These are phyloP conservation scores for Heritiera littoralis DNA, from an alignment of 345 rosid species.

Conservation along the genomic window DNA sequence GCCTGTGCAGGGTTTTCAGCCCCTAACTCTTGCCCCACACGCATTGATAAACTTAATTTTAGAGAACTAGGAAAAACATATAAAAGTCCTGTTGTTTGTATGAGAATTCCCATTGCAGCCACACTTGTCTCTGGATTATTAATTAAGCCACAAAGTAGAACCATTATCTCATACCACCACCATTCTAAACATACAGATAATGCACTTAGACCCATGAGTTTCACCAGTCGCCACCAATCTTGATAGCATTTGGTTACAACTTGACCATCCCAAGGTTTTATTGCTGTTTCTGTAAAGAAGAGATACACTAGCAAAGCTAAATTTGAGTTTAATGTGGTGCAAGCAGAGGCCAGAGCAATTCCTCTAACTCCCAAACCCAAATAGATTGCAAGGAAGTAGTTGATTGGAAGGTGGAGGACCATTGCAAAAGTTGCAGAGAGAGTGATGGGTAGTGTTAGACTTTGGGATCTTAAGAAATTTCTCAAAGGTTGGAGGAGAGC, in stretches of 20 bases:
- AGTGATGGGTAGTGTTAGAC: conserved; percentile 34
- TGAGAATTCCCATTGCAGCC: too few relatives aligned
- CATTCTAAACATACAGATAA: too few relatives aligned
- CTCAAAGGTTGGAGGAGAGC: conserved; percentile 37
- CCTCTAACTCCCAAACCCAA: conserved; percentile 31
- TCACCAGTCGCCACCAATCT: too few relatives aligned
- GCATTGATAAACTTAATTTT: too few relatives aligned
- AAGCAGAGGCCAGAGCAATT: conserved; percentile 35
- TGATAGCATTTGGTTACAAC: too few relatives aligned
- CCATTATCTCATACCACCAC: too few relatives aligned
- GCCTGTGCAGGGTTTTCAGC: conserved; percentile 14
- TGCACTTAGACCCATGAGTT: too few relatives aligned
- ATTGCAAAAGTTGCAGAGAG: conserved; percentile 23
- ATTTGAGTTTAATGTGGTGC: conserved; percentile 23
- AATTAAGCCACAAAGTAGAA: too few relatives aligned
- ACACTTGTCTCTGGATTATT: too few relatives aligned
- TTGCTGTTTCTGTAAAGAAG: conserved; percentile 18
- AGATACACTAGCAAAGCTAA: conserved; percentile 31
- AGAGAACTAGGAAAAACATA: too few relatives aligned
- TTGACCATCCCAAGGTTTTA: not conserved
- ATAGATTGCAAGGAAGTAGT: conserved; percentile 30
- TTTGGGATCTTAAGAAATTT: conserved; percentile 39
- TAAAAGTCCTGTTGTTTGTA: too few relatives aligned
- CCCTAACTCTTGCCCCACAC: too few relatives aligned
- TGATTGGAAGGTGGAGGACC: conserved; percentile 38